phyloP scores from a whole-genome alignment of 2,329 filamentous ascomycete species.

The Leptographium flavum region DNA sequence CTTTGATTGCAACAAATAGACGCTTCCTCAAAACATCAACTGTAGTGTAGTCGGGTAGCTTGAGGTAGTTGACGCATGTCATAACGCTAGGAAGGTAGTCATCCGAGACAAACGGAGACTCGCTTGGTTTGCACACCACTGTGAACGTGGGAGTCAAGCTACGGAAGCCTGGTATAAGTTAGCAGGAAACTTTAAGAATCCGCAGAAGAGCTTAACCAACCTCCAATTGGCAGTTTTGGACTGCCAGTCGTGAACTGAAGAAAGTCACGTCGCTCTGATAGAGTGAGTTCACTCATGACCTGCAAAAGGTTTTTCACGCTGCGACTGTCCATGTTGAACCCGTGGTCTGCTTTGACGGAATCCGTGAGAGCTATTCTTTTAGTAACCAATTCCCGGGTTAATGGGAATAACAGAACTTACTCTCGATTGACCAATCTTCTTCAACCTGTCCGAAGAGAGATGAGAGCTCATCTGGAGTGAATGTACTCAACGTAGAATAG shows the following conservation, averaged over 20 bases:
- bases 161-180: constrained; percentile 41
- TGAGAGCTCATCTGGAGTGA: constrained; percentile 88
- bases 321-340: constrained; percentile 96
- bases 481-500: constrained; percentile 80
- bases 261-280: constrained; percentile 73
- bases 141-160: constrained; percentile 96
- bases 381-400: constrained; percentile 4
- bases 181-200: neutral
- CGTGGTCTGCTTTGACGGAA: constrained; percentile 96
- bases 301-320: constrained; percentile 88
- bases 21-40: constrained; percentile 64
- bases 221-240: constrained; percentile 94
- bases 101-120: constrained; percentile 82
- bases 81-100: constrained; percentile 99
- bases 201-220: constrained; percentile 29
- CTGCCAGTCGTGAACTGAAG: constrained; percentile 96
- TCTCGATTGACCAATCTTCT: constrained; percentile 96
- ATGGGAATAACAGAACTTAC: constrained; percentile 38
- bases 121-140: constrained; percentile 96
- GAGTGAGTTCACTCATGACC: constrained; percentile 76
- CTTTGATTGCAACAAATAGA: constrained; percentile 73
- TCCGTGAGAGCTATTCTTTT: constrained; percentile 65
- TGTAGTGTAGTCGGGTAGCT: constrained; percentile 84
- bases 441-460: constrained; percentile 86
- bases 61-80: constrained; percentile 99